Percentiles rank a stretch among this genome's conserved stretches.
Evolutionary conservation across 2,329 filamentous ascomycete species (phyloP).

Genomic region (Sclerotinia glacialis): DNA sequence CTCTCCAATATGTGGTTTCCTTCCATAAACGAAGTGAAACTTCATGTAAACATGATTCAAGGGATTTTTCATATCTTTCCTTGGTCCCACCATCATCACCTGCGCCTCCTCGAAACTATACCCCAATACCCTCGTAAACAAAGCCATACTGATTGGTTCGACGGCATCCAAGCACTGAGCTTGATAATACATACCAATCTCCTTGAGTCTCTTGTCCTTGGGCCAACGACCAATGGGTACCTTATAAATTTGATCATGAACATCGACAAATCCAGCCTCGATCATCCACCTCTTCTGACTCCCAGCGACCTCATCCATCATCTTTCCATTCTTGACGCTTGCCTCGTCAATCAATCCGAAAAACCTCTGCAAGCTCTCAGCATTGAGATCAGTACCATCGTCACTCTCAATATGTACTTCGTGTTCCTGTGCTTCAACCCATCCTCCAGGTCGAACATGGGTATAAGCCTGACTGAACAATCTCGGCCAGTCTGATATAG

Average conservation of each 20-base stretch:
- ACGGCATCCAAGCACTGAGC: constrained; percentile 21
- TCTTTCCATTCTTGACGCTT: constrained; percentile 47
- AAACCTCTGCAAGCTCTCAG: constrained; percentile 47
- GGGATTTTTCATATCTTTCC: constrained; percentile 46
- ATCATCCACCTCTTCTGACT: constrained; percentile 42
- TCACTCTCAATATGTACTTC: constrained; percentile 49
- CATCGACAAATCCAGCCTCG: constrained; percentile 52
- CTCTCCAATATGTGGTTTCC: constrained; percentile 5
- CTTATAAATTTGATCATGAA: constrained; percentile 34
- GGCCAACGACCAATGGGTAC: constrained; percentile 53
- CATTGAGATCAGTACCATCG: constrained; percentile 41
- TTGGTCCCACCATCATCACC: constrained; percentile 47
- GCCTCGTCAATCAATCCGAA: constrained; percentile 48
- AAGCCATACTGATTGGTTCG: constrained; percentile 20
- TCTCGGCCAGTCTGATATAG: constrained; percentile 54
- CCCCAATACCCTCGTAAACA: constrained; percentile 48
- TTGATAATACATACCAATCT: constrained; percentile 23
- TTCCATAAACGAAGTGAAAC: constrained; percentile 47
- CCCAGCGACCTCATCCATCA: constrained; percentile 44
- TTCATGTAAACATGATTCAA: constrained; percentile 51
- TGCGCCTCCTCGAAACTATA: constrained; percentile 50
- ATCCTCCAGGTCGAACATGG: constrained; percentile 53
- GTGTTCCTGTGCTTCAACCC: constrained; percentile 56
- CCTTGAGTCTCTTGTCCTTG: constrained; percentile 34
- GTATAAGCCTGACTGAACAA: constrained; percentile 48